Evolutionary conservation across 1,284 basidiomycete genomes (phyloP).

Genomic region (Salmacisia buchloeana): DNA sequence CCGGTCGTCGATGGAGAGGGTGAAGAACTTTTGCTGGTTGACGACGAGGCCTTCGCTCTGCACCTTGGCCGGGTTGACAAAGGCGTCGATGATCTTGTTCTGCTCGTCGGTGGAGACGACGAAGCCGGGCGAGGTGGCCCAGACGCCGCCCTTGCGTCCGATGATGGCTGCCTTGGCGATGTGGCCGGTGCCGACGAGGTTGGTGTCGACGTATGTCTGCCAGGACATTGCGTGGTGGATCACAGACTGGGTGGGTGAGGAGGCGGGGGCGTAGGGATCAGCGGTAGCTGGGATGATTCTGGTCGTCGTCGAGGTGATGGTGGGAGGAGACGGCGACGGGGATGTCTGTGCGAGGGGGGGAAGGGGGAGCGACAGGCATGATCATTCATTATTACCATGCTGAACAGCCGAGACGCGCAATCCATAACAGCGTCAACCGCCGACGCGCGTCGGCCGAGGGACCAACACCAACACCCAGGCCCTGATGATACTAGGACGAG

Average conservation of each 20-base stretch:
- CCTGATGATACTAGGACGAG: no score
- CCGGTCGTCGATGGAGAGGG: slow-evolving; percentile 60
- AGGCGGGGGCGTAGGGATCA: background rate
- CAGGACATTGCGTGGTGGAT: slow-evolving; percentile 30
- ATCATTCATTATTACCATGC: no score
- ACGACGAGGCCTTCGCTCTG: slow-evolving; percentile 65
- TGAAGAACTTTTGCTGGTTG: slow-evolving; percentile 74
- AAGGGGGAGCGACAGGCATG: no score
- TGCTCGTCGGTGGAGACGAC: slow-evolving; percentile 69
- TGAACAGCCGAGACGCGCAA: no score
- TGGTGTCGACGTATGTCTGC: slow-evolving; percentile 77
- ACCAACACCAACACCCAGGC: no score
- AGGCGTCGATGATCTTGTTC: slow-evolving; percentile 61
- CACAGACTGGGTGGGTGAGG: background rate
- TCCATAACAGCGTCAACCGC: no score
- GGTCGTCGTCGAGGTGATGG: no score
- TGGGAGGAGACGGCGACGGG: no score
- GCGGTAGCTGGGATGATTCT: background rate
- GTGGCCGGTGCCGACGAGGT: slow-evolving; percentile 73
- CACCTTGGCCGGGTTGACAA: slow-evolving; percentile 54
- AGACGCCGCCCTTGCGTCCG: slow-evolving; percentile 76
- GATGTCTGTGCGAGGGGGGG: no score
- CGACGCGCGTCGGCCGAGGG: no score
- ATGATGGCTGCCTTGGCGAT: slow-evolving; percentile 76
- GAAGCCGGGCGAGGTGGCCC: slow-evolving; percentile 74